phyloP scores from a whole-genome alignment of 371 early-diverging fungal genomes.

The Syncephalastrum sp. region DNA sequence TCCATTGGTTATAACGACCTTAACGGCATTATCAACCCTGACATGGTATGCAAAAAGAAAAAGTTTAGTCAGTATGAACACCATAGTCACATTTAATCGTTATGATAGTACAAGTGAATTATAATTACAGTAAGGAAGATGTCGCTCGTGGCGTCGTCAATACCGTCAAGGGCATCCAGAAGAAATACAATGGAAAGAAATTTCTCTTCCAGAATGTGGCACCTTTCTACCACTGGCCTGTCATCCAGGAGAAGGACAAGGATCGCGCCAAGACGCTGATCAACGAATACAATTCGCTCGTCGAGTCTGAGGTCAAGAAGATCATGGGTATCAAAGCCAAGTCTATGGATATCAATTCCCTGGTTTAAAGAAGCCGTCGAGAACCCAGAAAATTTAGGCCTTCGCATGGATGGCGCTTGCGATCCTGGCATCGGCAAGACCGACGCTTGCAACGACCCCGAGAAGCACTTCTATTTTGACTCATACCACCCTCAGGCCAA shows the following conservation, averaged over 20 bases:
- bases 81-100: too few species aligned
- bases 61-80: too few species aligned
- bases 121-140: conserved; percentile 12
- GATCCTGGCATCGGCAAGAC: conserved; percentile 24
- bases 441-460: conserved; percentile 17
- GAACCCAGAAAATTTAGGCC: conserved; percentile 9
- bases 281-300: conserved; percentile 13
- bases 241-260: conserved; percentile 13
- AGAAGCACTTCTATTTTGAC: conserved; percentile 22
- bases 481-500: conserved; percentile 19
- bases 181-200: conserved; percentile 18
- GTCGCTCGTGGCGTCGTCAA: conserved; percentile 13
- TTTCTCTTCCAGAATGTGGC: conserved; percentile 16
- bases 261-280: conserved; percentile 8
- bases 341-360: conserved; percentile 16
- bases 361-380: conserved; percentile 15
- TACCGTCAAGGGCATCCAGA: conserved; percentile 9
- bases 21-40: conserved; percentile 22
- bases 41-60: not conserved
- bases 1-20: conserved; percentile 28
- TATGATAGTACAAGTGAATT: conserved; percentile 17
- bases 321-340: conserved; percentile 14
- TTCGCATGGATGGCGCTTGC: conserved; percentile 18
- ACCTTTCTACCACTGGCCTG: conserved; percentile 22
- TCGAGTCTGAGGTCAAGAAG: conserved; percentile 10